phyloP scores from a whole-genome alignment of 768 basidiomycete species.

The Roridomyces roridus region DNA sequence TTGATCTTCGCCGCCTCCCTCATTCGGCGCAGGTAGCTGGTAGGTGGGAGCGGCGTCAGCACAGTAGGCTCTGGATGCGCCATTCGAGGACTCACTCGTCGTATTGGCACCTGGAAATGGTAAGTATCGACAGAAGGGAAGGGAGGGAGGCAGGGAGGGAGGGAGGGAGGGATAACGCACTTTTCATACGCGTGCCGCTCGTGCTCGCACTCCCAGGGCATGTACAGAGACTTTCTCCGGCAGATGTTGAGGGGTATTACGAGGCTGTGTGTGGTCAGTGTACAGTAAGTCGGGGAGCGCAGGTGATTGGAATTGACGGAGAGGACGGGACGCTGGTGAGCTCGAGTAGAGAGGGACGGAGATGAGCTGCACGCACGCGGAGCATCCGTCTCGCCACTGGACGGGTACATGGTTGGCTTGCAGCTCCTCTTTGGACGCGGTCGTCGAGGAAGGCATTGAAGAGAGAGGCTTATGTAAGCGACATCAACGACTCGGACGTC shows the following conservation, averaged over 20 bases:
- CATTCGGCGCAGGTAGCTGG: conserved; percentile 88
- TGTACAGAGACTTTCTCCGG: conserved; percentile 75
- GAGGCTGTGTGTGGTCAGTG: conserved; percentile 52
- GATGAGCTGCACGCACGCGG: conserved; percentile 66
- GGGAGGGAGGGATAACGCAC: conserved; percentile 50
- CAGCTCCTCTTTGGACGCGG: conserved; percentile 85
- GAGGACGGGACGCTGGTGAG: conserved; percentile 9
- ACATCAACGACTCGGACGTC: too few species aligned
- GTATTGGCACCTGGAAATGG: conserved; percentile 79
- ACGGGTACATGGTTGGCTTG: conserved; percentile 78
- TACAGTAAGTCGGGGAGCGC: background rate
- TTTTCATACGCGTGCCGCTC: conserved; percentile 88
- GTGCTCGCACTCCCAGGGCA: conserved; percentile 95
- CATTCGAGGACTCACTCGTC: conserved; percentile 72
- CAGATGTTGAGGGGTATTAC: conserved; percentile 89
- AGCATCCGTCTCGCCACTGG: conserved; percentile 90
- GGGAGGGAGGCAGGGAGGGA: background rate
- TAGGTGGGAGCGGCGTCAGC: background rate
- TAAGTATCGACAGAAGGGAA: background rate
- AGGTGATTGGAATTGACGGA: background rate
- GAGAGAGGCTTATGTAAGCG: too few species aligned
- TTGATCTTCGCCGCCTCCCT: conserved; percentile 81
- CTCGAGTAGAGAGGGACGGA: background rate
- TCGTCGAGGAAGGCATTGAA: conserved; percentile 72
- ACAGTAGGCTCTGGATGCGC: conserved; percentile 2